Evolutionary conservation across 495 filamentous ascomycete species (phyloP), one percentile per base, ranked within the genome.

Genomic region (Chaetomidium leptoderma): DNA sequence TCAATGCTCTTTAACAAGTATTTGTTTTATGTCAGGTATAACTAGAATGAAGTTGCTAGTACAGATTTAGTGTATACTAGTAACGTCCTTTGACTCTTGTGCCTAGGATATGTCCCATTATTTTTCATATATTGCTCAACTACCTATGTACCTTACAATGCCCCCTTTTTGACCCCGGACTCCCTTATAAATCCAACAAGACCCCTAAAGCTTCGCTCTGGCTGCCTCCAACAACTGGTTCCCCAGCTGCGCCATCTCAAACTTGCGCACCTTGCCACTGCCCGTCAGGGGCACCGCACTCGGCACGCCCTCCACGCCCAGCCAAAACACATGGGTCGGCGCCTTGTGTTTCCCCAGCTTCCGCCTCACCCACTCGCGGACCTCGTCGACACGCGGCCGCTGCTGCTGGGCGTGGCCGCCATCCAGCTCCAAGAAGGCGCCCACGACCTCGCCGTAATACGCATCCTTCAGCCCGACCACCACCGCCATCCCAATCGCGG

Each of bases 181-280:
- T 11, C 35, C 3, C 35, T 11, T 13, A 5, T 5, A 4, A 13
- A 11, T 11, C 35, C 6, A 2, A 36, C 35, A 3, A 36, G 14
- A 4, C 54, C 6, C 53, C 54, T 67, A 77, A 24, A 77, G 58
- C 67, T 74, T 77, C 33, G 74, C 73, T 51, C 60, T 61, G 10
- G 40, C 37, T n/a, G 42, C 57, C 63, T 67, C 70, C 63, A 85
- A 50, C 19, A 83, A 65, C 57, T 69, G 65, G 53, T 78, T 79
- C 7, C 82, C 83, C 58, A 81, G 67, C 63, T 81, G 71, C 23
- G 82, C 79, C 72, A 88, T 74, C 66, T 84, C 81, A 69, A 81
- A 81, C 71, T 89, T 88, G 60, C 83, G 77, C 21, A 89, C 80
- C 72, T 89, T 89, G 8, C 86, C 86, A 66, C 85, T 89, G 1